These are phyloP conservation scores for Talaromyces adpressus DNA, from an alignment of 495 filamentous ascomycete genomes.

Conservation along the genomic window DNA sequence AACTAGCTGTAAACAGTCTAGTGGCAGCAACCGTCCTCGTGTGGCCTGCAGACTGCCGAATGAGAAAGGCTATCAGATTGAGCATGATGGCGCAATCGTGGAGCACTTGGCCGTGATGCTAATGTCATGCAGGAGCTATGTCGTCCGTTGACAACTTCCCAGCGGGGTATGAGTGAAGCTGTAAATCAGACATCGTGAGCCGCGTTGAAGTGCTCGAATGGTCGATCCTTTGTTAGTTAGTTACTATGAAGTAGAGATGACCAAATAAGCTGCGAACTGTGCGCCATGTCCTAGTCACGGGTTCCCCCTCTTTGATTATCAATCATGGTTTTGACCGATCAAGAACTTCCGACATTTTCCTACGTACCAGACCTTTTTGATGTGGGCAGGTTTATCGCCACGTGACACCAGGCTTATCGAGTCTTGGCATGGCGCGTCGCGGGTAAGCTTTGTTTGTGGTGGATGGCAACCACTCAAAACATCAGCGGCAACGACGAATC, in stretches of 20 bases:
- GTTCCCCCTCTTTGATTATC: not conserved
- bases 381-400: constrained; percentile 14
- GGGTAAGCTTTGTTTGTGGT: not conserved
- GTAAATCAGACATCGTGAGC: not conserved
- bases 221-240: not conserved
- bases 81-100: not conserved
- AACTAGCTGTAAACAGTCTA: not conserved
- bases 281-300: not conserved
- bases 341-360: not conserved
- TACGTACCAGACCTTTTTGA: not conserved
- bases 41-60: not conserved
- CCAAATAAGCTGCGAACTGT: not conserved
- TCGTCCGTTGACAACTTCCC: too few relatives aligned
- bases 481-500: not conserved
- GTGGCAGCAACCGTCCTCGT: not conserved
- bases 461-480: not conserved
- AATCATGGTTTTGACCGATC: not conserved
- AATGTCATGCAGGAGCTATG: not conserved
- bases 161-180: not conserved
- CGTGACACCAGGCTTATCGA: constrained; percentile 11
- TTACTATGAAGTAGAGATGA: too few relatives aligned
- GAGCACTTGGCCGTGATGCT: not conserved
- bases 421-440: not conserved
- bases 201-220: too few relatives aligned
- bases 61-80: not conserved